A percentile compares a stretch with the other conserved stretches of the same genome.
phyloP scores from a whole-genome alignment of 768 basidiomycete species.

The Lanmaoa rubissima region DNA sequence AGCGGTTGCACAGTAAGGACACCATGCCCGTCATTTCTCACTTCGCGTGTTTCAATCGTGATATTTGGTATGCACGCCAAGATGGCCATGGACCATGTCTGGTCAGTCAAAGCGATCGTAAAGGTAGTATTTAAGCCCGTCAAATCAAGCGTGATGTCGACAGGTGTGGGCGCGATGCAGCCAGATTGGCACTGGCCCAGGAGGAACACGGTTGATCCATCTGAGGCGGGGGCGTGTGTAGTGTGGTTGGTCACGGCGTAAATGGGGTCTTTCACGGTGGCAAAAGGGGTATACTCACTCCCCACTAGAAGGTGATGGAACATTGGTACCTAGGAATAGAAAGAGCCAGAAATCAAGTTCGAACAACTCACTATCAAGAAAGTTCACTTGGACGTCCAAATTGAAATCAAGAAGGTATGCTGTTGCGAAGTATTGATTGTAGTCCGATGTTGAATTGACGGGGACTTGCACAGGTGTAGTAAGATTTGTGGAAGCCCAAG shows the following conservation, averaged over 20 bases:
- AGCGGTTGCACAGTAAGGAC: conserved; percentile 19
- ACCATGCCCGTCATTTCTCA: conserved; percentile 21
- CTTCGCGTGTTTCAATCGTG: conserved; percentile 28
- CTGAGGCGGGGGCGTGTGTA: conserved; percentile 13
- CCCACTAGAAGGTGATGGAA: neutral
- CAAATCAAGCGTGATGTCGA: conserved; percentile 14
- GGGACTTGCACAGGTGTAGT: conserved; percentile 12
- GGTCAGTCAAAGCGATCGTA: conserved; percentile 10
- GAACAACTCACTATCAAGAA: conserved; percentile 4
- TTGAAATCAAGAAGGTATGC: conserved; percentile 16
- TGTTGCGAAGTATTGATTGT: conserved; percentile 1
- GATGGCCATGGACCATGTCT: conserved; percentile 23
- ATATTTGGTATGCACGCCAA: conserved; percentile 23
- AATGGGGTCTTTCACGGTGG: conserved; percentile 8
- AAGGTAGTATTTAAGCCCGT: conserved; percentile 10
- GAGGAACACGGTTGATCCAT: conserved; percentile 25
- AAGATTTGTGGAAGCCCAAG: conserved; percentile 30
- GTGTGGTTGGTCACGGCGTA: conserved; percentile 19
- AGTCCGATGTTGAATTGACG: conserved; percentile 1
- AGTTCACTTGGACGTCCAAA: conserved; percentile 16
- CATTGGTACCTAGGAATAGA: neutral
- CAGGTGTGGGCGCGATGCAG: neutral
- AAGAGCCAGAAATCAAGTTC: neutral
- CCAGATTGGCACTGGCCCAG: conserved; percentile 23
- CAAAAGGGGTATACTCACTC: neutral